Evolutionary conservation across 140 eudicot genomes (phyloP).

Genomic region (Eryngium alpinum): DNA sequence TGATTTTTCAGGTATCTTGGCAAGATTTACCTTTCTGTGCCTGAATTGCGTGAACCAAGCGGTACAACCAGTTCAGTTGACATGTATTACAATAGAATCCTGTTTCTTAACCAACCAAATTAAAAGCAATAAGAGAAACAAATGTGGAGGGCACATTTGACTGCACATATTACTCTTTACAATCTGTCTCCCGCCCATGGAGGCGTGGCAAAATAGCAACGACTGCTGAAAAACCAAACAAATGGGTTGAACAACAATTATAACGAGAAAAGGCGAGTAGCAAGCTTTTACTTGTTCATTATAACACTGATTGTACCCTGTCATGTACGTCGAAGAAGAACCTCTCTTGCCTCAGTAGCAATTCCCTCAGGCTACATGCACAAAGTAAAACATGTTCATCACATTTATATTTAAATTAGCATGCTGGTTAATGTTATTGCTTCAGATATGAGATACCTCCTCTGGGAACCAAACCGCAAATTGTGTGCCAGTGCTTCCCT

Average conservation of each 20-base stretch:
- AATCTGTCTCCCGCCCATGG: conserved; percentile 98
- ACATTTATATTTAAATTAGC: neutral
- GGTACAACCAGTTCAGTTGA: neutral
- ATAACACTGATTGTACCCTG: conserved; percentile 69
- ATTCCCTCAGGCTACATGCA: conserved; percentile 73
- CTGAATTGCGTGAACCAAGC: neutral
- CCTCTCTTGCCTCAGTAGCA: conserved; percentile 77
- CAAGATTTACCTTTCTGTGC: neutral
- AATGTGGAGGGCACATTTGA: neutral
- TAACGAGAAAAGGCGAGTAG: neutral
- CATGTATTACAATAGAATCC: neutral
- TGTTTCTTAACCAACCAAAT: neutral
- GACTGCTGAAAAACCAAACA: neutral
- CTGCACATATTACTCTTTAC: conserved; percentile 66
- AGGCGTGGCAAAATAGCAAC: conserved; percentile 35
- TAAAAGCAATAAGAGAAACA: neutral
- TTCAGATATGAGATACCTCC: conserved; percentile 52
- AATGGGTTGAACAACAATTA: neutral
- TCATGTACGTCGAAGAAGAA: conserved; percentile 68
- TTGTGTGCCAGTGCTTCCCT: conserved; percentile 87
- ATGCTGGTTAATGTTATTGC: conserved; percentile 7
- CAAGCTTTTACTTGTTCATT: conserved; percentile 64
- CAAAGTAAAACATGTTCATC: conserved; percentile 11
- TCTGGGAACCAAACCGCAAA: conserved; percentile 99
- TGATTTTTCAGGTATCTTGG: neutral